Base-by-base conservation (phyloP, 164 flowering plant genomes). In the Berberis thunbergii region DNA sequence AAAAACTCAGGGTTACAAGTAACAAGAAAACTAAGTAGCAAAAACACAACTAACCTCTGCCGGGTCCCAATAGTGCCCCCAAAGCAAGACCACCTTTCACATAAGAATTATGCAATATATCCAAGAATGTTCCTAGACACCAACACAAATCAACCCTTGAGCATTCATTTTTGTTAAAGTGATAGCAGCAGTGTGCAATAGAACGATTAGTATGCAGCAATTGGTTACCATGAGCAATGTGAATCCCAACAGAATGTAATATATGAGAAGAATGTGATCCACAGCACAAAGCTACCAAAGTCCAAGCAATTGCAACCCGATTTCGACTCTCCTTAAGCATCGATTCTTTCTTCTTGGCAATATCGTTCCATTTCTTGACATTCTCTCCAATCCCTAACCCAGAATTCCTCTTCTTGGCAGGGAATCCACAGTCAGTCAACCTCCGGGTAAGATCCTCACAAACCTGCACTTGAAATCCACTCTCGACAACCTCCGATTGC, bases 231-330 rank as follows among this genome's bases (percentile, higher is more conserved):
- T 92, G 96, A 67, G 74, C 85, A 13, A 89, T 62, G 75, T 89
- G 96, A 80, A 92, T 80, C 40, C 96, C 98, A 49, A 92, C 66
- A 10, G 96, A 83, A 73, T 92, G 98, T 76, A 89, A 65, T 13
- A 88, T 73, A 75, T 92, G 98, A 39, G 96, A 79, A 62, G 85
- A 84, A 53, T 92, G 98, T 4, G 93, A 77, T 11, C 96, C 96
- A 60, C 96, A 89, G 63, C 98, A 92, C 69, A 92, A 59, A 4
- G 96, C 96, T 65, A 92, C 98, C 78, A 92, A 73, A 65, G 96
- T 81, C 98, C 98, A 92, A 43, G 98, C 98, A 62, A 92, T 70
- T 46, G 75, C 84, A 67, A 92, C 96, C 11, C 93, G 74, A 42
- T 76, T 84, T 73, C 84, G 69, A 59, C 88, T 85, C 80, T 77